These are phyloP conservation scores for Solanum peruvianum DNA, from an alignment of 257 asterid genomes.

Conservation along the genomic window DNA sequence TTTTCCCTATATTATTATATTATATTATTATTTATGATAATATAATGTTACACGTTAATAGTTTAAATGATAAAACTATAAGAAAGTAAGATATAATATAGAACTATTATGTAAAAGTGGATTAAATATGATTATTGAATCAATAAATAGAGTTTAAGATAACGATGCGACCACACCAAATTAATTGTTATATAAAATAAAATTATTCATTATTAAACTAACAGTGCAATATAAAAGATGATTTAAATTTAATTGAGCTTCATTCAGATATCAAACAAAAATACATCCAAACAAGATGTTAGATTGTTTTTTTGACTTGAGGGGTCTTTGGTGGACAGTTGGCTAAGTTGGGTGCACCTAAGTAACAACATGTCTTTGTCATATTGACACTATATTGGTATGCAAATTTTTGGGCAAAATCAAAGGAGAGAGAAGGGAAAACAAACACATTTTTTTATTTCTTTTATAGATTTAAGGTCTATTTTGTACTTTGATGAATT, in stretches of 20 bases:
- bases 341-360: conserved; percentile 1
- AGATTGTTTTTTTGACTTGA: background rate
- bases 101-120: too few relatives aligned
- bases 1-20: too few relatives aligned
- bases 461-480: background rate
- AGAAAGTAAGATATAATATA: too few relatives aligned
- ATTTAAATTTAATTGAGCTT: fast-evolving
- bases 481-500: background rate
- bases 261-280: fast-evolving
- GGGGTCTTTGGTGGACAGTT: background rate
- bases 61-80: too few relatives aligned
- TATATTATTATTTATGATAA: too few relatives aligned
- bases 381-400: background rate
- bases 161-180: too few relatives aligned
- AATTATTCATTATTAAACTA: too few relatives aligned
- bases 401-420: background rate
- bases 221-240: fast-evolving
- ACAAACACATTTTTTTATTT: background rate
- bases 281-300: background rate
- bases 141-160: too few relatives aligned
- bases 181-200: too few relatives aligned
- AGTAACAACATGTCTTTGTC: background rate
- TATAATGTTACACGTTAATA: fast-evolving
- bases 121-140: background rate
- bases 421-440: background rate